Conservation (phyloP, 2,329 filamentous ascomycete genomes). For the Phialocephala subalpina region DNA sequence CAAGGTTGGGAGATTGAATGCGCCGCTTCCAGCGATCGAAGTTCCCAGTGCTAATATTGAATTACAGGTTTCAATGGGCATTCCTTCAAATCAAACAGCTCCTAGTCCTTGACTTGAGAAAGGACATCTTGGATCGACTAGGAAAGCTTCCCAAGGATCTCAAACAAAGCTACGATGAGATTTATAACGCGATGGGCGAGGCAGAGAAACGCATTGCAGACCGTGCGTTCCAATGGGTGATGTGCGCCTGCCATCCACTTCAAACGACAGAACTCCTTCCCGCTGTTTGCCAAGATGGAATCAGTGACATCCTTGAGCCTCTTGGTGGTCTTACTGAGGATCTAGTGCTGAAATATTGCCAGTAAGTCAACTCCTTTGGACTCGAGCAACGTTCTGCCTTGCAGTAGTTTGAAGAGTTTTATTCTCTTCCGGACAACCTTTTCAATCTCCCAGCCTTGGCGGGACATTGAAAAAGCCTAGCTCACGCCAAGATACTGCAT, state of each 20-base stretch:
- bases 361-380: too few species aligned
- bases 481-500: too few species aligned
- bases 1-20: too few species aligned
- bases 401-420: too few species aligned
- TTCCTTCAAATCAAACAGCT: slow-evolving; percentile 43
- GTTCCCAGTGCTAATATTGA: slow-evolving; percentile 2
- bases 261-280: slow-evolving; percentile 23
- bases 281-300: slow-evolving; percentile 31
- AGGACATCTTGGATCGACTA: slow-evolving; percentile 38
- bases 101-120: slow-evolving; percentile 31
- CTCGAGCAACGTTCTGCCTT: too few species aligned
- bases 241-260: slow-evolving; percentile 34
- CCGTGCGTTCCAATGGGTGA: slow-evolving; percentile 41
- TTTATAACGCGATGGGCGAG: slow-evolving; percentile 34
- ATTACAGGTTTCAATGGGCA: slow-evolving; percentile 47
- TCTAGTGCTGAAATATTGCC: slow-evolving; percentile 34
- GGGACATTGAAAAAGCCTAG: too few species aligned
- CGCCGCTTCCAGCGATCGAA: not conserved
- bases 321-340: slow-evolving; percentile 26
- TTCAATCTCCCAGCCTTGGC: too few species aligned
- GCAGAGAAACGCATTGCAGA: slow-evolving; percentile 26
- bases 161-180: slow-evolving; percentile 43
- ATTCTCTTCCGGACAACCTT: too few species aligned
- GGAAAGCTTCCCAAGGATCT: slow-evolving; percentile 43
- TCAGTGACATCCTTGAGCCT: slow-evolving; percentile 18